Percentiles rank a stretch among this genome's conserved stretches.
phyloP scores from a whole-genome alignment of 2,329 filamentous ascomycete genomes.

The Stachybotrys elegans region DNA sequence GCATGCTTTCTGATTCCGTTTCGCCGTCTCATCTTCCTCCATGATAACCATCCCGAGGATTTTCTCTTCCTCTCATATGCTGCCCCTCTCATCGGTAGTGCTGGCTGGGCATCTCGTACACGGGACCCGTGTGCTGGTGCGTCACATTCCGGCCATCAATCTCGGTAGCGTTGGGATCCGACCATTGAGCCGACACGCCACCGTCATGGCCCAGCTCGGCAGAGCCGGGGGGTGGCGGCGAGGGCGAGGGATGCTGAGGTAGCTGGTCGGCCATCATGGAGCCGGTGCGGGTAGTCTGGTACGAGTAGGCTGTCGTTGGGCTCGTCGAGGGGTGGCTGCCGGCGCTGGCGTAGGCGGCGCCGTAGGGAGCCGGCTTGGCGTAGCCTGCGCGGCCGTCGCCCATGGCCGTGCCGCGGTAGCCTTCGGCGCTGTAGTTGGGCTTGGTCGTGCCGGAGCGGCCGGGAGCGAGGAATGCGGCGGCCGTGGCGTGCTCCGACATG shows the following conservation, averaged over 20 bases:
- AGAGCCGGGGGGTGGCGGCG: constrained; percentile 17
- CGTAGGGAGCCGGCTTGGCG: constrained; percentile 31
- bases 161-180: constrained; percentile 29
- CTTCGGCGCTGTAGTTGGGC: constrained; percentile 20
- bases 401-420: constrained; percentile 34
- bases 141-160: constrained; percentile 31
- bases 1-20: too few species aligned
- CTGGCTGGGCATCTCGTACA: constrained; percentile 39
- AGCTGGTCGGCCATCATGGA: constrained; percentile 14
- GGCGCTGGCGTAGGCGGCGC: constrained; percentile 22
- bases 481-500: constrained; percentile 12
- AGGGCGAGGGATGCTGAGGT: constrained; percentile 20
- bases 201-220: constrained; percentile 29
- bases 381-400: constrained; percentile 33
- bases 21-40: too few species aligned
- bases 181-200: constrained; percentile 24
- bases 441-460: constrained; percentile 18
- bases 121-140: constrained; percentile 27
- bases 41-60: too few species aligned
- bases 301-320: constrained; percentile 18
- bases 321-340: constrained; percentile 12
- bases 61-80: not conserved
- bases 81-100: constrained; percentile 23
- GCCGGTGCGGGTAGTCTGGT: constrained; percentile 14
- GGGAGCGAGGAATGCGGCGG: constrained; percentile 19